Percentiles rank a stretch among this genome's conserved stretches.
These are phyloP conservation scores for Saccharomyces hybrid DNA, from an alignment of 1,139 yeast species.

Conservation along the genomic window DNA sequence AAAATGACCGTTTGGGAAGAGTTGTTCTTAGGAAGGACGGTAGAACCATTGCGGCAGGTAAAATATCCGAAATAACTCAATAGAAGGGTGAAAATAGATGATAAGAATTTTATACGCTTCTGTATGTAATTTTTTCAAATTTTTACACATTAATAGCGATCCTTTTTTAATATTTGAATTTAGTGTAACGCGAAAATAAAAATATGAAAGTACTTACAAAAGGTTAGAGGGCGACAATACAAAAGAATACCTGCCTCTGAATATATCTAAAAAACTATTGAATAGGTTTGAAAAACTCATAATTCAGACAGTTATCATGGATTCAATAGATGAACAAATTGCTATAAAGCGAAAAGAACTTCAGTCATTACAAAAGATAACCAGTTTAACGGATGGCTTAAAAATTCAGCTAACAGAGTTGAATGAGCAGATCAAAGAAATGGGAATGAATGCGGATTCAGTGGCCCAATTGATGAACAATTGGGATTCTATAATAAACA, in stretches of 20 bases:
- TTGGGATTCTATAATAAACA: conserved; percentile 29
- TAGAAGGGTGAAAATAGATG: conserved; percentile 6
- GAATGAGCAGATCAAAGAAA: conserved; percentile 21
- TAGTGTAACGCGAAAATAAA: neutral
- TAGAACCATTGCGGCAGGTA: conserved; percentile 81
- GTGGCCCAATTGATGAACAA: conserved; percentile 26
- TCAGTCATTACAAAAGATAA: conserved; percentile 23
- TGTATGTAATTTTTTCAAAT: neutral
- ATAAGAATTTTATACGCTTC: neutral
- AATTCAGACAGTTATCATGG: neutral
- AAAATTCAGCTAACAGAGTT: conserved; percentile 24
- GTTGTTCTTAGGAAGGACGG: conserved; percentile 84
- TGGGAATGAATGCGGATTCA: conserved; percentile 24
- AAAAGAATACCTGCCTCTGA: neutral
- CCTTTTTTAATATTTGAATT: neutral
- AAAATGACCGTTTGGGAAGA: conserved; percentile 65
- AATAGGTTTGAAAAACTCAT: neutral
- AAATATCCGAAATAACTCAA: conserved; percentile 33
- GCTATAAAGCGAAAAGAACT: conserved; percentile 23
- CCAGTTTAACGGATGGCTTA: conserved; percentile 24
- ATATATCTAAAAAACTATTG: neutral
- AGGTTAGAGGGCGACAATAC: neutral
- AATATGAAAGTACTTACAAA: neutral
- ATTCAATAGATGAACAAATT: conserved; percentile 11
- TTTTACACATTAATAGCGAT: neutral